A percentile compares a stretch with the other conserved stretches of the same genome.
phyloP scores from a whole-genome alignment of 2,329 filamentous ascomycete species.

The Keithomyces neogunnii region DNA sequence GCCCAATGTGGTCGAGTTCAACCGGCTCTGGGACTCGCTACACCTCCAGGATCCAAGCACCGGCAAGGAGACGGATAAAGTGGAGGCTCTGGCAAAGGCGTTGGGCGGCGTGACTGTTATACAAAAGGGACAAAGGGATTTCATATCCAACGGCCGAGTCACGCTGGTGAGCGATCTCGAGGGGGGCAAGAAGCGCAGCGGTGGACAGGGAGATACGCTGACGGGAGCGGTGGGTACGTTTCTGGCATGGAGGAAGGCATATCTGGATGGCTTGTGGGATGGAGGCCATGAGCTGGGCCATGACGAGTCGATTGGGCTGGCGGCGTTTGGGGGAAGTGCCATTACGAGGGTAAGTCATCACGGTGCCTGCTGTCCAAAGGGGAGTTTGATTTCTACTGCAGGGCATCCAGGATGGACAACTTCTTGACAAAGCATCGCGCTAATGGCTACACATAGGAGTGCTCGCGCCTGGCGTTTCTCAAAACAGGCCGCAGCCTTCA shows the following conservation, averaged over 20 bases:
- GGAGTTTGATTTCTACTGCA: background rate
- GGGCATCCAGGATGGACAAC: background rate
- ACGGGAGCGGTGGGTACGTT: constrained; percentile 86
- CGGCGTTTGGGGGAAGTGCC: constrained; percentile 77
- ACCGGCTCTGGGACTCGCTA: constrained; percentile 66
- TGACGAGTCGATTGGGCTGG: constrained; percentile 62
- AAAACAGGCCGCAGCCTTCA: constrained; percentile 83
- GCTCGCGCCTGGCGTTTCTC: constrained; percentile 76
- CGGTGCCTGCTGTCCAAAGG: background rate
- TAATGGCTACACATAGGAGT: constrained; percentile 43
- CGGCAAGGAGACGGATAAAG: constrained; percentile 33
- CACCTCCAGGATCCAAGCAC: constrained; percentile 47
- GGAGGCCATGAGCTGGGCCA: constrained; percentile 36
- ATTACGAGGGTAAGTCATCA: constrained; percentile 63
- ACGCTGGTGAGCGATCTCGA: constrained; percentile 70
- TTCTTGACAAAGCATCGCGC: background rate
- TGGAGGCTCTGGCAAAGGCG: constrained; percentile 61
- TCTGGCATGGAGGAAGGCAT: constrained; percentile 79
- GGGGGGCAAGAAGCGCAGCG: constrained; percentile 82
- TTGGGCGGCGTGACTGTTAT: constrained; percentile 85
- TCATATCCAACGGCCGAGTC: constrained; percentile 69
- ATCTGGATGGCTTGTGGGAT: constrained; percentile 74
- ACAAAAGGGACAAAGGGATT: constrained; percentile 78
- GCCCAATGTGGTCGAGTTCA: constrained; percentile 92
- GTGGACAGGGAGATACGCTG: constrained; percentile 91